Evolutionary conservation across 2,329 filamentous ascomycete genomes (phyloP), one percentile per base, ranked within the genome.

Genomic region (Neonectria neomacrospora): DNA sequence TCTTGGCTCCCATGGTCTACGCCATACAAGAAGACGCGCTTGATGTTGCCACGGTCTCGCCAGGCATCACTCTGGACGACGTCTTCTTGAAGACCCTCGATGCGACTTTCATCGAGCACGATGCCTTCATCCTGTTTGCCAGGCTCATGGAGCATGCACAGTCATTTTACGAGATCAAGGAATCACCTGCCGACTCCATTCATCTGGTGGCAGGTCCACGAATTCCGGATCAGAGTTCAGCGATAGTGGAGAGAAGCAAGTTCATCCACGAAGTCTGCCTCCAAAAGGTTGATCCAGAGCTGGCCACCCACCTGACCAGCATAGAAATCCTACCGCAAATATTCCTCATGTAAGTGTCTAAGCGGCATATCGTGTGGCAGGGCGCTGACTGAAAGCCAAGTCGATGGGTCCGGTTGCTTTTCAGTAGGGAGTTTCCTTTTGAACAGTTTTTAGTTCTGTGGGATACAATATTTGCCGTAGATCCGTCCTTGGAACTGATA

Each of bases 291-390:
- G 96, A 98, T 74, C 90, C 92, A n/a, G 91, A 94, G 73, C 85
- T 98, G 28, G 91, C 93, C 14, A 83, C 84, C 23, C 94, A 98
- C 76, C 84, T 99, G 18, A 90, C 89, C 62, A 86, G 88, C 63
- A 90, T 97, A 50, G 95, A 97, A 64, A 90, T 99, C 65, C 81
- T 97, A n/a, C 96, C 96, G 1, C 96, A 99, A 73, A 95, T 99
- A 54, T 99, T 98, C 74, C 81, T 98, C 23, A 96, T 98, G 92
- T 96, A 80, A 77, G 84, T 76, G 10, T 34, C 11, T 5, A 3
- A 16, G 3, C 16, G 20, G 11, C 9, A 23, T 3, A 8, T 18
- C n/a, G 14, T 34, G 7, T 12, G n/a, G 3, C 20, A 2, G 20
- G 23, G 14, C 32, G 22, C 67, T 71, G 28, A 64, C 32, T 63